Base-by-base conservation (phyloP, 768 basidiomycete species). In the Russula ochroleuca region DNA sequence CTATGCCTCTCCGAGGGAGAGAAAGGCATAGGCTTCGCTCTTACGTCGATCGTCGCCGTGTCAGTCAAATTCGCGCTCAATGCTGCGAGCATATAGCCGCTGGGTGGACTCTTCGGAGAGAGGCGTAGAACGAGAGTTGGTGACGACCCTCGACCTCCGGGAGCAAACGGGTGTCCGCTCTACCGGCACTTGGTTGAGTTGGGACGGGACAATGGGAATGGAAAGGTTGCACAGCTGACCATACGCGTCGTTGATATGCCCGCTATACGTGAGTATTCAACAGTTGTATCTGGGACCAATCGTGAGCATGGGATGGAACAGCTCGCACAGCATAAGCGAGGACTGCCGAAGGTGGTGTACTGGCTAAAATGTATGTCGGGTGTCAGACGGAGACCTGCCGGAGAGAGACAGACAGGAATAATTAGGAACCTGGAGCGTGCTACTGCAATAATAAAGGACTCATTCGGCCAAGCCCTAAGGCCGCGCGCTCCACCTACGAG, bases 171-270 rank as follows among this genome's bases (percentile, higher is more conserved):
- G 33, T 28, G 21, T 48, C 15, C 3, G 51, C 33, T 50, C 57
- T 9, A n/a, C n/a, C n/a, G n/a, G 23, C 23, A 49, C 2, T 23
- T 50, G 28, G 47, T 28, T 1, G 51, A 43, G 35, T 3, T 17
- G 37, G 15, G 11, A 21, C 13, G 25, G 28, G 38, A 43, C 1
- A n/a, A 28, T 28, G 28, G 37, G 15, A 65, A 28, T 28, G 28
- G 28, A 28, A 28, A 28, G 28, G 28, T 28, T 28, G 5, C 28
- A 87, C 5, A 94, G 51, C 28, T 95, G 83, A 3, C 90, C 91
- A 69, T 85, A 83, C 1, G 74, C 75, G 72, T 98, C 95, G 2
- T 94, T 76, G 68, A 97, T 90, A 72, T 97, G 86, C 19, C 92
- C 79, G 0, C 94, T 94, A 58, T 83, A 80, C 1, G 83, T 79